Conservation (phyloP, 2,329 filamentous ascomycete genomes). For the Diaporthe aspalathi region DNA sequence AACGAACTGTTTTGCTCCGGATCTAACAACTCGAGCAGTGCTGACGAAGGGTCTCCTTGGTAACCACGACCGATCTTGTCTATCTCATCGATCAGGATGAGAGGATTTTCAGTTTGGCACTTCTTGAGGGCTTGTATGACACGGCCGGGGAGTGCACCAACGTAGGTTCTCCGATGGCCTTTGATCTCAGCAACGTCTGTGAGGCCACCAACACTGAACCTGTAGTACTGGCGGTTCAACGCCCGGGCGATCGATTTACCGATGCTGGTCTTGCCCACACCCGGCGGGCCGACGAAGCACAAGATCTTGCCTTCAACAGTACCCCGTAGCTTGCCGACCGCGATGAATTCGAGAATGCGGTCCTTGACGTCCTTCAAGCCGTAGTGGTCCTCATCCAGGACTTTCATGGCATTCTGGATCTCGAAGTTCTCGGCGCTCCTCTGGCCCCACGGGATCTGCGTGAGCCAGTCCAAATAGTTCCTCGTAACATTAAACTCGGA, state of each 20-base stretch:
- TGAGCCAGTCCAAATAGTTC: constrained; percentile 99
- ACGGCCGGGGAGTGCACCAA: constrained; percentile 92
- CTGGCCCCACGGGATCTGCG: constrained; percentile 97
- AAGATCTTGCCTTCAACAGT: constrained; percentile 99
- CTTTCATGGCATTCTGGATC: constrained; percentile 88
- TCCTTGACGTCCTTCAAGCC: constrained; percentile 98
- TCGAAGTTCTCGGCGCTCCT: constrained; percentile 96
- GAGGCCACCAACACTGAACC: constrained; percentile 96
- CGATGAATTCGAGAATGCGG: constrained; percentile 97
- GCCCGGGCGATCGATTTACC: constrained; percentile 97
- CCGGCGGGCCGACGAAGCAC: constrained; percentile 96
- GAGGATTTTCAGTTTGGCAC: constrained; percentile 97
- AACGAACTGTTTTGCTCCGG: constrained; percentile 98
- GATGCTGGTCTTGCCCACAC: constrained; percentile 98
- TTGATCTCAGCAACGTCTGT: constrained; percentile 99
- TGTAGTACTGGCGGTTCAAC: constrained; percentile 95
- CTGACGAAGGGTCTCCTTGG: constrained; percentile 95
- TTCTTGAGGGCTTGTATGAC: constrained; percentile 99
- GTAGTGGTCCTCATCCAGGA: constrained; percentile 96
- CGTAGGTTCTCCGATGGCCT: constrained; percentile 94
- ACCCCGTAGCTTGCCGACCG: constrained; percentile 94
- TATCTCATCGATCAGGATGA: constrained; percentile 96
- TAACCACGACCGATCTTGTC: constrained; percentile 98
- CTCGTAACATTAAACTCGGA: constrained; percentile 99
- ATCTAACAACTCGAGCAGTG: constrained; percentile 91